These are phyloP conservation scores for Colletotrichum aenigma DNA, from an alignment of 2,329 filamentous ascomycete species.

Conservation along the genomic window DNA sequence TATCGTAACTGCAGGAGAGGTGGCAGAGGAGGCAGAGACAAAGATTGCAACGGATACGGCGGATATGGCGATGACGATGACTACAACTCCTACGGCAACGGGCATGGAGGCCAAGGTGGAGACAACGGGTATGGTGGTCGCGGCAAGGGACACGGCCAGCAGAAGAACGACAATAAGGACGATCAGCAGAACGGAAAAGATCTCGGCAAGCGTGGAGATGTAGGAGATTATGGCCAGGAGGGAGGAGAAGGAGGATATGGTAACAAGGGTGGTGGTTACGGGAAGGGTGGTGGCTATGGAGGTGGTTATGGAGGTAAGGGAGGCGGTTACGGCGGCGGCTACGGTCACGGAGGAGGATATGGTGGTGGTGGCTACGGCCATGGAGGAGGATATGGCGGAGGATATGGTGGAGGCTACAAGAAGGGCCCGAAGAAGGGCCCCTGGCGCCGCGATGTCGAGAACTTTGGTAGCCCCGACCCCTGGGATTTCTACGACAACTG, in stretches of 20 bases:
- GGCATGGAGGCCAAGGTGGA: neutral
- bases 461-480: neutral
- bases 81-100: neutral
- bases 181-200: neutral
- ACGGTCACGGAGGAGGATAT: neutral
- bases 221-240: neutral
- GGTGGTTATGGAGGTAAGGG: neutral
- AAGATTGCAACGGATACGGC: neutral
- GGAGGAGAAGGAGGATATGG: neutral
- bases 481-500: neutral
- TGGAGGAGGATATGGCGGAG: neutral
- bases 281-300: neutral
- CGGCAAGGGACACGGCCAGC: neutral
- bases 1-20: neutral
- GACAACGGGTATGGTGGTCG: neutral
- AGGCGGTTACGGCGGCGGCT: neutral
- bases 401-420: neutral
- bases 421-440: neutral
- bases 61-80: neutral
- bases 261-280: neutral
- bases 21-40: neutral
- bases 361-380: neutral
- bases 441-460: neutral
- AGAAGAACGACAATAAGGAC: neutral
- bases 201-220: neutral